A percentile compares a stretch with the other conserved stretches of the same genome.
Evolutionary conservation across 2,329 filamentous ascomycete genomes (phyloP).

Genomic region (Penicillium sp.): DNA sequence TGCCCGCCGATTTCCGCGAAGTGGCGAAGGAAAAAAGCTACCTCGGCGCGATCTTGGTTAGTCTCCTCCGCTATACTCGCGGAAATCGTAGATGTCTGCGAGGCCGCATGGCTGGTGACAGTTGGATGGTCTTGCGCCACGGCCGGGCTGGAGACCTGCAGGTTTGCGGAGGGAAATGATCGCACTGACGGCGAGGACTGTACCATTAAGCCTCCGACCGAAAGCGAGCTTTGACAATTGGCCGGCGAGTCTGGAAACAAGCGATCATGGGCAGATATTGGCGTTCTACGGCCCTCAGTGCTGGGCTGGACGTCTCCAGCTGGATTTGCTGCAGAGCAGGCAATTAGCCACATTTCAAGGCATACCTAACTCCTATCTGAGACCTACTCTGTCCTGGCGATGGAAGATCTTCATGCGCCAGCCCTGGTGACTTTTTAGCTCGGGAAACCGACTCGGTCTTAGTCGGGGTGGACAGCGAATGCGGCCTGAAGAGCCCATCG

Average conservation of each 20-base stretch:
- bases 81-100: not conserved
- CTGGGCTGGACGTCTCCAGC: not conserved
- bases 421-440: not conserved
- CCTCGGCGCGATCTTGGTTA: constrained; percentile 16
- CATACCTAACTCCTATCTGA: too few species aligned
- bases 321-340: not conserved
- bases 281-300: not conserved
- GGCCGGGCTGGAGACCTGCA: not conserved
- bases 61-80: constrained; percentile 6
- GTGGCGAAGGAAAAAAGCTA: constrained; percentile 20
- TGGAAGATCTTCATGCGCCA: not conserved
- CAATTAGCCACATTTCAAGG: too few species aligned
- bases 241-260: not conserved
- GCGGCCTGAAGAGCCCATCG: constrained; percentile 17
- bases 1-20: constrained; percentile 15
- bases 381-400: not conserved
- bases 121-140: not conserved
- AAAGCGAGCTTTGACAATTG: not conserved
- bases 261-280: not conserved
- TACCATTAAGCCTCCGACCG: not conserved
- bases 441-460: not conserved
- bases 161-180: not conserved
- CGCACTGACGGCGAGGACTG: not conserved
- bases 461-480: not conserved
- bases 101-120: not conserved